phyloP scores from a whole-genome alignment of 768 basidiomycete genomes.

The Amanita thiersii region DNA sequence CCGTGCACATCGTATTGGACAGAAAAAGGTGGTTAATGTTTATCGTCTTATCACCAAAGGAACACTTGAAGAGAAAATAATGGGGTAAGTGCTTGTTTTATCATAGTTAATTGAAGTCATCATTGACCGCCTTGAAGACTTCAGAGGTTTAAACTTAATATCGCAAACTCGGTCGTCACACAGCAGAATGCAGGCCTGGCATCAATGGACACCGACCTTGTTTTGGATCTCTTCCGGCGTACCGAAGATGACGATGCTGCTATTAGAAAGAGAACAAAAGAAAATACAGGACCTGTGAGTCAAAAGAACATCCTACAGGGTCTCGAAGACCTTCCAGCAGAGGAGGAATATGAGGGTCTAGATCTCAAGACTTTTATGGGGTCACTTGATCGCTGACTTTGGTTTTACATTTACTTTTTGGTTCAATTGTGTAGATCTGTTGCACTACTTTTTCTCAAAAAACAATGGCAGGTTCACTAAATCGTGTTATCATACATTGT shows the following conservation, averaged over 20 bases:
- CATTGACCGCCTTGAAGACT: slow-evolving; percentile 38
- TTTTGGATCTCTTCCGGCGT: slow-evolving; percentile 85
- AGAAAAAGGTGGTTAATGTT: slow-evolving; percentile 98
- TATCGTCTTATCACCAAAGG: slow-evolving; percentile 96
- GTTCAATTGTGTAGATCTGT: no score
- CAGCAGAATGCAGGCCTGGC: slow-evolving; percentile 92
- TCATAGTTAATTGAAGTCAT: slow-evolving; percentile 9
- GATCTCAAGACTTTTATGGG: slow-evolving; percentile 86
- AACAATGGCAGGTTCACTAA: no score
- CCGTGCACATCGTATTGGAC: slow-evolving; percentile 93
- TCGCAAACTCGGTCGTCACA: slow-evolving; percentile 93
- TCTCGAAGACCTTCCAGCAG: slow-evolving; percentile 84
- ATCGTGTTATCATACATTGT: no score
- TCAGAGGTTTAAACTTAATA: slow-evolving; percentile 98
- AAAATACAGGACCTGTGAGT: slow-evolving; percentile 46
- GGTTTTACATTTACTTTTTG: neutral
- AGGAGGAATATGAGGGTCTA: slow-evolving; percentile 87
- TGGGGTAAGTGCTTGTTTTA: slow-evolving; percentile 65
- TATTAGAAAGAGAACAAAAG: slow-evolving; percentile 47
- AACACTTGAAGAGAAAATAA: slow-evolving; percentile 97
- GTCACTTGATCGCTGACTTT: slow-evolving; percentile 53
- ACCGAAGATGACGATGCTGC: slow-evolving; percentile 66
- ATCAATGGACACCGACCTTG: slow-evolving; percentile 96
- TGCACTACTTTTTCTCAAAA: no score
- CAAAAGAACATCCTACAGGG: slow-evolving; percentile 86